Percentiles rank a stretch among this genome's conserved stretches.
Conservation (phyloP, 257 asterid genomes). For the Coffea canephora region DNA sequence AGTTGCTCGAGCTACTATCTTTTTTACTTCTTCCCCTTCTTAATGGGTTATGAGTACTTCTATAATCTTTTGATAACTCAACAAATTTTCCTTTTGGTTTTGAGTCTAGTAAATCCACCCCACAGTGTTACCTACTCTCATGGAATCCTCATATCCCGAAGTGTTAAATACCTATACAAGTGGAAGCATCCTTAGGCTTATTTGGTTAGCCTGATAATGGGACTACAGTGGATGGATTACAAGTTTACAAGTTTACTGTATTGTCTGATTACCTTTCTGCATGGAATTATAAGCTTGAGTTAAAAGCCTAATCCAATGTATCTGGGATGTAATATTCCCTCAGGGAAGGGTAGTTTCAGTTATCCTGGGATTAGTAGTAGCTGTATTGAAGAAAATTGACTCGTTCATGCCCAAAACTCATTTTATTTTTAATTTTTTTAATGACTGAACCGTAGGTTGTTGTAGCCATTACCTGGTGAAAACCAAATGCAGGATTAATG, state of each 20-base stretch:
- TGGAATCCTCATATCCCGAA: not conserved
- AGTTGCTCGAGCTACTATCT: not conserved
- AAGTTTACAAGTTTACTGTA: not conserved
- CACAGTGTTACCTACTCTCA: not conserved
- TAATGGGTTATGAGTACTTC: not conserved
- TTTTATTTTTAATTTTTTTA: no score
- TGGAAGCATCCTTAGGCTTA: not conserved
- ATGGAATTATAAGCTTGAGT: no score
- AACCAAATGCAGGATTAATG: no score
- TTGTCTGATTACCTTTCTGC: not conserved
- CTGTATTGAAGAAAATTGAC: no score
- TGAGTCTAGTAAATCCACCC: not conserved
- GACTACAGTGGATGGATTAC: not conserved
- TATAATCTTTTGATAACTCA: not conserved
- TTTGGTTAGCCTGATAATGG: no score
- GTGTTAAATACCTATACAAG: not conserved
- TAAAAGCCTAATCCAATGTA: no score
- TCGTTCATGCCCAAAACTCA: no score
- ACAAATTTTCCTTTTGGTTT: not conserved
- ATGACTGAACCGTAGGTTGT: no score
- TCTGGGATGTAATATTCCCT: no score
- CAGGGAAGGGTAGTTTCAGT: no score
- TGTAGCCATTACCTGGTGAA: no score
- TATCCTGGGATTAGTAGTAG: no score
- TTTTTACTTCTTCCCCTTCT: not conserved